Evolutionary conservation across 192 early-diverging fungal species (phyloP), one percentile per base, ranked within the genome.

Genomic region (Entomortierella beljakovae): DNA sequence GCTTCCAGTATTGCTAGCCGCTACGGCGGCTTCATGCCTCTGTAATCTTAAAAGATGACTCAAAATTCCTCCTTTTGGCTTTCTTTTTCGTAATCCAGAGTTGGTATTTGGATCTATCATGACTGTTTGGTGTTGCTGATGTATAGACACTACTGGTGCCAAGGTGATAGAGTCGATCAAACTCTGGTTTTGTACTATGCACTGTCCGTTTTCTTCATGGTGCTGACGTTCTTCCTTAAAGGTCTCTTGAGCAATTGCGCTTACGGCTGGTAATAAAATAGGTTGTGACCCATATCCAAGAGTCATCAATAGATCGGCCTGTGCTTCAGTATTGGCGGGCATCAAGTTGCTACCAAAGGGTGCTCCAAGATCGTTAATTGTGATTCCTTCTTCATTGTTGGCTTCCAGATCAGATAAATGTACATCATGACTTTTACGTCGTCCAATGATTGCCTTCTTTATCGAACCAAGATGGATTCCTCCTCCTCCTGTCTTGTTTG

Each of bases 21-120:
- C 73, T 8, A 65, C 73, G 8, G 52, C 71, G 16, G 73, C 73
- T 46, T 76, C 73, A 28, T 68, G 67, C 37, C 65, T 42, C 40
- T 76, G 73, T 2, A 76, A 33, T 20, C 68, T 76, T 7, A 76
- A 40, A 0, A 76, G 31, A 23, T 76, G 73, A 61, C 73, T 76
- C 2, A 76, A 33, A 46, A 76, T 68, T 20, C 73, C 73, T 7
- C 73, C 73, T 42, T 76, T 76, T 10, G 65, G 64, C 25, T 76
- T 76, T 28, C 73, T 66, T n/a, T 38, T 64, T 42, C 73, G 63
- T 51, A 76, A 33, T 33, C 73, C 64, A 8, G 55, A 2, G 1
- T 48, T 23, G 40, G 56, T n/a, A 9, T 23, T 16, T 20, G 43
- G 26, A 6, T 53, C 37, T 6, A 16, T 52, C 0, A 37, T 32